phyloP scores from a whole-genome alignment of 352 stramenopile species.

The Pythium insidiosum region DNA sequence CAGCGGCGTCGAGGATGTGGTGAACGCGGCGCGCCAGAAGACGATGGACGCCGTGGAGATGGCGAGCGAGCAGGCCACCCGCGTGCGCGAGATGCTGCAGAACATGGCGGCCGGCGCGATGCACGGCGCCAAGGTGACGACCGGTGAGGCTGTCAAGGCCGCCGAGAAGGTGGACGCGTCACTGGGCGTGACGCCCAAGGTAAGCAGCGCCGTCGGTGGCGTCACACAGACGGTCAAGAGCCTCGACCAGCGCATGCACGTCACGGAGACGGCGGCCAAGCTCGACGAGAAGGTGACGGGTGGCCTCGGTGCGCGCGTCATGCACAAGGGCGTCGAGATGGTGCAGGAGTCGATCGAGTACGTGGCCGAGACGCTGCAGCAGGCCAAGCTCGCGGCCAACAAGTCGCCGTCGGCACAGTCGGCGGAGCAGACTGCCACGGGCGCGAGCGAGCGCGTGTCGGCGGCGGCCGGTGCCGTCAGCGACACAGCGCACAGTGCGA shows the following conservation, averaged over 20 bases:
- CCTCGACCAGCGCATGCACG: constrained; percentile 43
- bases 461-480: constrained; percentile 8
- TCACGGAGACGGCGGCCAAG: constrained; percentile 41
- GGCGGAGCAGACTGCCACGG: constrained; percentile 21
- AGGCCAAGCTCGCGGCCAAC: constrained; percentile 42
- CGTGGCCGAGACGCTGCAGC: constrained; percentile 48
- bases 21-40: constrained; percentile 43
- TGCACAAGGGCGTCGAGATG: constrained; percentile 49
- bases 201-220: constrained; percentile 14
- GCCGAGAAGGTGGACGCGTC: constrained; percentile 48
- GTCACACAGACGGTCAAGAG: constrained; percentile 42
- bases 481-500: constrained; percentile 15
- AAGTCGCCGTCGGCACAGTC: constrained; percentile 30
- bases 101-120: constrained; percentile 17
- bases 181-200: constrained; percentile 31
- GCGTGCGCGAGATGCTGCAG: constrained; percentile 29
- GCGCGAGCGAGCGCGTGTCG: constrained; percentile 9
- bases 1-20: constrained; percentile 21
- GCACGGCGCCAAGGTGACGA: constrained; percentile 22
- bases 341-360: constrained; percentile 59
- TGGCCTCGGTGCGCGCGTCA: constrained; percentile 39
- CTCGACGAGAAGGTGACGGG: constrained; percentile 61
- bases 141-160: constrained; percentile 32
- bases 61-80: constrained; percentile 37
- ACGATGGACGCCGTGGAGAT: constrained; percentile 52